Percentiles rank a stretch among this genome's conserved stretches.
These are phyloP conservation scores for Aureobasidium sp. DNA, from an alignment of 2,329 filamentous ascomycete species.

Conservation along the genomic window DNA sequence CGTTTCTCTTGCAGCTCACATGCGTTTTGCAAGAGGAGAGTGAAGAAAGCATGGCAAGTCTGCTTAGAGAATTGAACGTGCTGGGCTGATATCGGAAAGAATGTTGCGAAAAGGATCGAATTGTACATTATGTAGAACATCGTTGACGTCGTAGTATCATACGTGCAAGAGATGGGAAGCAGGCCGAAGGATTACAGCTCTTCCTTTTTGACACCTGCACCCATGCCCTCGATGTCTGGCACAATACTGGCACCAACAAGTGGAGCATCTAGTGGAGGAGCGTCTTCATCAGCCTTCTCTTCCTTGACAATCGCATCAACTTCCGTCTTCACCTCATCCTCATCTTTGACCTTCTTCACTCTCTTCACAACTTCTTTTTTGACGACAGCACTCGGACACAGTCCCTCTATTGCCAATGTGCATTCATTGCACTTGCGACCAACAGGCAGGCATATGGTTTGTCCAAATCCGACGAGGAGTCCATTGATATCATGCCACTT, in stretches of 20 bases:
- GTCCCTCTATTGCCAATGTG: slow-evolving; percentile 62
- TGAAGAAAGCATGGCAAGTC: too few species aligned
- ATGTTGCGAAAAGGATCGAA: too few species aligned
- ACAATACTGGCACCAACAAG: slow-evolving; percentile 14
- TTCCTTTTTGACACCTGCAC: slow-evolving; percentile 12
- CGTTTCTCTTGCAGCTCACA: too few species aligned
- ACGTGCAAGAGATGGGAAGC: not conserved
- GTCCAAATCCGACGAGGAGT: slow-evolving; percentile 78
- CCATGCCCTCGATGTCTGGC: slow-evolving; percentile 22
- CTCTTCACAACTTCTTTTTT: slow-evolving; percentile 45
- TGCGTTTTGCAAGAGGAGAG: too few species aligned
- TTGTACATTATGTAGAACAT: not conserved
- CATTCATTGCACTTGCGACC: slow-evolving; percentile 79
- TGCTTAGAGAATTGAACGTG: too few species aligned
- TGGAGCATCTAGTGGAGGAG: slow-evolving; percentile 20
- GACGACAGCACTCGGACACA: slow-evolving; percentile 54
- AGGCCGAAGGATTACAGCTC: not conserved
- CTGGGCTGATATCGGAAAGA: too few species aligned
- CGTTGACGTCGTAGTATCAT: not conserved
- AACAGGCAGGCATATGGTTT: slow-evolving; percentile 75
- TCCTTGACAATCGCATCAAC: slow-evolving; percentile 22
- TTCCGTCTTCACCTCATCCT: slow-evolving; percentile 25
- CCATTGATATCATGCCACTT: slow-evolving; percentile 90
- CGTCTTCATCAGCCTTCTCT: slow-evolving; percentile 24
- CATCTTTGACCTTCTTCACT: slow-evolving; percentile 34